These are phyloP conservation scores for Candida anglica DNA, from an alignment of 805 yeast genomes.

Conservation along the genomic window DNA sequence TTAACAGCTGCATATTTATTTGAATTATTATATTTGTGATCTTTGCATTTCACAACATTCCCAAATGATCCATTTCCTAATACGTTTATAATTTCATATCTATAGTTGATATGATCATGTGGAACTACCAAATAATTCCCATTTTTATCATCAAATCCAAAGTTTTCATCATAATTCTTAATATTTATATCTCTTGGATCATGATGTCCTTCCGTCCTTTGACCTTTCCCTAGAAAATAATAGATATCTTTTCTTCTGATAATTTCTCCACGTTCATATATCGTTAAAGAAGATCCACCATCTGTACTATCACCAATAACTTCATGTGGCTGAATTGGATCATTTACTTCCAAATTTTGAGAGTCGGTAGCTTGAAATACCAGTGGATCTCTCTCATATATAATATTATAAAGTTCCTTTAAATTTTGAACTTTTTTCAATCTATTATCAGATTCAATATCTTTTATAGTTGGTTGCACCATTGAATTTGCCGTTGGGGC, in stretches of 20 bases:
- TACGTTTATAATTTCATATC: slow-evolving; percentile 57
- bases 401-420: slow-evolving; percentile 16
- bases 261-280: slow-evolving; percentile 62
- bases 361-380: slow-evolving; percentile 16
- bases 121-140: slow-evolving; percentile 55
- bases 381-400: slow-evolving; percentile 22
- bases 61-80: slow-evolving; percentile 86
- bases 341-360: not conserved
- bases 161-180: slow-evolving; percentile 42
- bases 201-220: not conserved
- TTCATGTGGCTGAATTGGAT: slow-evolving; percentile 1
- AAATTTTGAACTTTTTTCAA: slow-evolving; percentile 9
- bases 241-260: slow-evolving; percentile 45
- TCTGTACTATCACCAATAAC: not conserved
- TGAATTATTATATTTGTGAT: slow-evolving; percentile 44
- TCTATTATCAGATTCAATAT: too few species aligned
- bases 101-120: slow-evolving; percentile 72
- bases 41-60: slow-evolving; percentile 63
- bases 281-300: slow-evolving; percentile 25
- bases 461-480: too few species aligned
- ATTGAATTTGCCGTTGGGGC: slow-evolving; percentile 1
- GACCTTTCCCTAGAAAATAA: slow-evolving; percentile 37
- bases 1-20: slow-evolving; percentile 64
- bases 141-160: slow-evolving; percentile 68
- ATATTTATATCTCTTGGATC: slow-evolving; percentile 27